Evolutionary conservation across 768 basidiomycete species (phyloP).

Genomic region (Termitomyces sp.): DNA sequence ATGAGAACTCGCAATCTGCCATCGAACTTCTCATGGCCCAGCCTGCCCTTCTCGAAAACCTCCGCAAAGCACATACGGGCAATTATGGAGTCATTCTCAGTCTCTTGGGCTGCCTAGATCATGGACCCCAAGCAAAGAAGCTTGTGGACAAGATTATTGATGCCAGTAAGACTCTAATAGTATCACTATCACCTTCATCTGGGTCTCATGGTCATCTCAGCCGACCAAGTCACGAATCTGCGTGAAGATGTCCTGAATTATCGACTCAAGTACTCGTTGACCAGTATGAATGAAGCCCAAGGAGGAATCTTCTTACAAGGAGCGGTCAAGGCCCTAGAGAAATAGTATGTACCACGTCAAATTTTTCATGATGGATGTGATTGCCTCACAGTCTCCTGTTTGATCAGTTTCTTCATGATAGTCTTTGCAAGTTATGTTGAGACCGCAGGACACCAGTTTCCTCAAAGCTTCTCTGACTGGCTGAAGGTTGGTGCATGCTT

Average conservation of each 20-base stretch:
- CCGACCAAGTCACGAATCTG: conserved; percentile 88
- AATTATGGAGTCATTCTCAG: conserved; percentile 90
- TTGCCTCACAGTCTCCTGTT: not conserved
- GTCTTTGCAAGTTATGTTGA: conserved; percentile 89
- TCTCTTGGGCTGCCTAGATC: conserved; percentile 87
- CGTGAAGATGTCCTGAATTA: conserved; percentile 83
- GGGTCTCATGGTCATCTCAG: conserved; percentile 29
- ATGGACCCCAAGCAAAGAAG: conserved; percentile 79
- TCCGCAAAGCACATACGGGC: conserved; percentile 88
- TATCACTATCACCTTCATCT: not conserved
- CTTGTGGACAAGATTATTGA: conserved; percentile 91
- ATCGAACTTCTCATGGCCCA: conserved; percentile 81
- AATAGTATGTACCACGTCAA: conserved; percentile 60
- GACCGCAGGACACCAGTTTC: conserved; percentile 44
- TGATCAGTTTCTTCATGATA: conserved; percentile 81
- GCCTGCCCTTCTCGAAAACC: conserved; percentile 74
- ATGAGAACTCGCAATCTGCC: conserved; percentile 66
- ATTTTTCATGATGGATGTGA: not conserved
- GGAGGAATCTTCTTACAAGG: conserved; percentile 53
- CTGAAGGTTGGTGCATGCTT: conserved; percentile 47
- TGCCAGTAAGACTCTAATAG: conserved; percentile 32
- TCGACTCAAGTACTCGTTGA: conserved; percentile 81
- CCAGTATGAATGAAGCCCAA: conserved; percentile 63
- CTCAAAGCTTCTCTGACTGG: conserved; percentile 81
- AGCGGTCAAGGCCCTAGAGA: conserved; percentile 75